Evolutionary conservation across 176 grass and related monocot genomes (phyloP).

Genomic region (Thalia dealbata): DNA sequence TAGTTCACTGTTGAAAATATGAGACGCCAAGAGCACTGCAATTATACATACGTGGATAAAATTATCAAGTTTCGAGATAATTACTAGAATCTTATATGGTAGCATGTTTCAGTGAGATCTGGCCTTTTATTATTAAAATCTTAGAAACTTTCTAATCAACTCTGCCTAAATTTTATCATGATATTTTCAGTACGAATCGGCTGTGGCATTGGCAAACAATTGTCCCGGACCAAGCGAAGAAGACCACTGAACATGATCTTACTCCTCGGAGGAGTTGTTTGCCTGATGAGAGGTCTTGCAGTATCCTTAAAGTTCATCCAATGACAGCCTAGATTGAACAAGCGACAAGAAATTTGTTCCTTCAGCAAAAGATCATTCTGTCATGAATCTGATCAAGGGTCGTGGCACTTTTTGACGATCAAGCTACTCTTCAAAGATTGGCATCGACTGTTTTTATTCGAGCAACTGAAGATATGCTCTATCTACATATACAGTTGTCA

Average conservation of each 20-base stretch:
- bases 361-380: neutral
- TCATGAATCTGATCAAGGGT: neutral
- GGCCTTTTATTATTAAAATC: neutral
- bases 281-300: neutral
- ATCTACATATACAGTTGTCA: neutral
- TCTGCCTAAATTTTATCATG: neutral
- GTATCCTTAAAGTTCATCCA: neutral
- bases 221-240: conserved; percentile 68
- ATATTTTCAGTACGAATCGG: conserved; percentile 68
- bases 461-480: neutral
- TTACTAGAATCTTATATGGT: neutral
- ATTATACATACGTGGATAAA: neutral
- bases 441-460: neutral
- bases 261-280: neutral
- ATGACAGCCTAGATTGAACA: neutral
- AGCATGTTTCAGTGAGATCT: neutral
- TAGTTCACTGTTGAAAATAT: neutral
- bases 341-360: neutral
- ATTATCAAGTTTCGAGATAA: neutral
- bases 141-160: neutral
- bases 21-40: neutral
- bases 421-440: too few relatives aligned
- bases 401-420: neutral
- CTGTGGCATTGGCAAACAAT: conserved; percentile 43
- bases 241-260: conserved; percentile 41